A percentile compares a stretch with the other conserved stretches of the same genome.
Evolutionary conservation across 1,139 yeast genomes (phyloP).

Genomic region (Saccharomycopsis phalli): DNA sequence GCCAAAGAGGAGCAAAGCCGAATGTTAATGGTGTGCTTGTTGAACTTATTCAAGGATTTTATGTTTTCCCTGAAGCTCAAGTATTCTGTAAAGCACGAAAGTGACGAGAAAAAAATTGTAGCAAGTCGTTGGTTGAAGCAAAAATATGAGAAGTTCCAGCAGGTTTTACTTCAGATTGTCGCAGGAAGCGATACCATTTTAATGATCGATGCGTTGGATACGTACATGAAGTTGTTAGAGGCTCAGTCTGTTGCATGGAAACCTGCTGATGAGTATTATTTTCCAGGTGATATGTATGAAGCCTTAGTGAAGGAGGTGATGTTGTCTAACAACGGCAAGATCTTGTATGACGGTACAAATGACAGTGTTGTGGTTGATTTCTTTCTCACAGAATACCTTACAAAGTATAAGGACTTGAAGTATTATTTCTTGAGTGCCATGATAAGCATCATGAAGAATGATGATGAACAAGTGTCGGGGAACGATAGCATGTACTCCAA

Average conservation of each 20-base stretch:
- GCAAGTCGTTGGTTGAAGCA: slow-evolving; percentile 56
- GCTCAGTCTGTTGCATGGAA: slow-evolving; percentile 50
- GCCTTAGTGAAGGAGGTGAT: slow-evolving; percentile 37
- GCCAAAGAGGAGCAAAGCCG: slow-evolving; percentile 32
- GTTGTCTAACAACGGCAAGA: slow-evolving; percentile 31
- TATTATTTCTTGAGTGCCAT: slow-evolving; percentile 48
- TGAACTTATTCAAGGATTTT: slow-evolving; percentile 49
- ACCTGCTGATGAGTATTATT: slow-evolving; percentile 43
- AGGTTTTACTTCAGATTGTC: slow-evolving; percentile 35
- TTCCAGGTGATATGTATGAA: slow-evolving; percentile 51
- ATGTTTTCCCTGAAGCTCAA: slow-evolving; percentile 41
- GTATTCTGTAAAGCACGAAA: slow-evolving; percentile 27
- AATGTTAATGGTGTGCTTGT: slow-evolving; percentile 42
- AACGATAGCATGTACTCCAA: slow-evolving; percentile 25
- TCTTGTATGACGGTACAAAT: slow-evolving; percentile 38
- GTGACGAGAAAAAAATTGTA: slow-evolving; percentile 38
- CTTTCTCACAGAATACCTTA: slow-evolving; percentile 47
- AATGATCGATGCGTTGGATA: slow-evolving; percentile 52
- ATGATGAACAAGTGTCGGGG: neutral
- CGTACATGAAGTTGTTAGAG: slow-evolving; percentile 51
- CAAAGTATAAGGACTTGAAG: slow-evolving; percentile 55
- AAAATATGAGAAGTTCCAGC: slow-evolving; percentile 50
- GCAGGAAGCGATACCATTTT: slow-evolving; percentile 30
- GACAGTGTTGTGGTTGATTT: slow-evolving; percentile 51
- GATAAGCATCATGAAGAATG: slow-evolving; percentile 6